phyloP scores from a whole-genome alignment of 148 eudicot species.

The Spergularia marina region DNA sequence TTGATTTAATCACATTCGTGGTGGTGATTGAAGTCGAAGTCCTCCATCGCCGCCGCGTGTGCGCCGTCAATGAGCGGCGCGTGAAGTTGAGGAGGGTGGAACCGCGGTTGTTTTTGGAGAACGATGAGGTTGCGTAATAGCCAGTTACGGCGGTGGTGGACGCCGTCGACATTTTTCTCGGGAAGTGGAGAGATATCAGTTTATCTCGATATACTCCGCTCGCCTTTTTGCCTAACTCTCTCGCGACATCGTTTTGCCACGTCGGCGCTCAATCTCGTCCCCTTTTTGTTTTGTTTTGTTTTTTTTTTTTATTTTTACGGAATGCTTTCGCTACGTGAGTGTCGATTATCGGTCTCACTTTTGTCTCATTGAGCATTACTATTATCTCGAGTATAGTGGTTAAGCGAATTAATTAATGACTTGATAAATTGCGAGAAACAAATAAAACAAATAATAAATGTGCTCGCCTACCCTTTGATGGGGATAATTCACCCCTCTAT shows the following conservation, averaged over 20 bases:
- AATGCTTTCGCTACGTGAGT: too few relatives aligned
- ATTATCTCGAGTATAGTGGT: too few relatives aligned
- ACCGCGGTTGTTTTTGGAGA: background rate
- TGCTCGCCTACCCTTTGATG: too few relatives aligned
- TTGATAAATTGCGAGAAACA: too few relatives aligned
- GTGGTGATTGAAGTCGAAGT: background rate
- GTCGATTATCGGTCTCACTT: too few relatives aligned
- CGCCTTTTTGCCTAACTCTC: background rate
- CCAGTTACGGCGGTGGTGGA: background rate
- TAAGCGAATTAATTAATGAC: too few relatives aligned
- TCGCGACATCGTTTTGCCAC: slow-evolving; percentile 6
- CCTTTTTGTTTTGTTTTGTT: too few relatives aligned
- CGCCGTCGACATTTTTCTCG: slow-evolving; percentile 8
- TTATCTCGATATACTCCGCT: background rate
- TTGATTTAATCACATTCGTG: slow-evolving; percentile 7
- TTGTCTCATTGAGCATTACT: too few relatives aligned
- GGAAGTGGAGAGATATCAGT: background rate
- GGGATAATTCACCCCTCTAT: too few relatives aligned
- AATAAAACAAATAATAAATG: too few relatives aligned
- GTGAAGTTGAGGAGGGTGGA: background rate
- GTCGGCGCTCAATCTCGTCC: background rate
- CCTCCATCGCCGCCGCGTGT: background rate
- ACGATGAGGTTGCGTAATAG: background rate
- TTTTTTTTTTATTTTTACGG: background rate
- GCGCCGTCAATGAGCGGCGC: background rate